A percentile compares a stretch with the other conserved stretches of the same genome.
Conservation (phyloP, 2,329 filamentous ascomycete genomes). For the Acephala macrosclerotiorum region DNA sequence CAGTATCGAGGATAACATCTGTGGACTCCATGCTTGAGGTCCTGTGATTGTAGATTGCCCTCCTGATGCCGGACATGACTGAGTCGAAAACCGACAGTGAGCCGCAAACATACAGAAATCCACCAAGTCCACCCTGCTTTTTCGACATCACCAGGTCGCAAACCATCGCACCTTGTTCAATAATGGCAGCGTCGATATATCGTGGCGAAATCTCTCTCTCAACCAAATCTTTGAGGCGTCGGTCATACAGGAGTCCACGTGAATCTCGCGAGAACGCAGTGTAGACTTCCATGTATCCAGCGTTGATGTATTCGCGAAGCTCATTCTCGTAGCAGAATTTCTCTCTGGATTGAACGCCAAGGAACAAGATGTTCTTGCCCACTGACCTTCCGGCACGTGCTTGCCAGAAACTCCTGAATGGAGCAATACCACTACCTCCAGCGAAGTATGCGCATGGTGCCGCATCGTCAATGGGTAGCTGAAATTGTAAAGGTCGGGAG, state of each 20-base stretch:
- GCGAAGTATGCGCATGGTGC: slow-evolving; percentile 61
- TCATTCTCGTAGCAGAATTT: slow-evolving; percentile 60
- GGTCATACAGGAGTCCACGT: slow-evolving; percentile 55
- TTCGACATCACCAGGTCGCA: slow-evolving; percentile 64
- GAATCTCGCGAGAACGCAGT: slow-evolving; percentile 60
- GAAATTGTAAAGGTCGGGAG: slow-evolving; percentile 58
- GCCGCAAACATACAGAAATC: slow-evolving; percentile 57
- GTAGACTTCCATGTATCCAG: slow-evolving; percentile 59
- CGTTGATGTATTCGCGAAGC: slow-evolving; percentile 53
- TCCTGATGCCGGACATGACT: slow-evolving; percentile 62
- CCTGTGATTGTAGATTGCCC: slow-evolving; percentile 60
- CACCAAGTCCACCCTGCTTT: slow-evolving; percentile 58
- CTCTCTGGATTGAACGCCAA: slow-evolving; percentile 60
- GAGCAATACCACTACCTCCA: slow-evolving; percentile 60
- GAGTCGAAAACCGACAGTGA: slow-evolving; percentile 59
- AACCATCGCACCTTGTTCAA: slow-evolving; percentile 57
- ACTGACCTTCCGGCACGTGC: slow-evolving; percentile 50
- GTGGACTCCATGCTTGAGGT: slow-evolving; percentile 59
- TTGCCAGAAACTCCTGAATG: slow-evolving; percentile 62
- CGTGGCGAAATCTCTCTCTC: slow-evolving; percentile 57
- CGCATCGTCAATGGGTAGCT: slow-evolving; percentile 57
- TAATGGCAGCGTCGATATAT: slow-evolving; percentile 60
- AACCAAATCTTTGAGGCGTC: slow-evolving; percentile 50
- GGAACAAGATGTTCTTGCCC: slow-evolving; percentile 56
- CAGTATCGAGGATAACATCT: slow-evolving; percentile 57